Evolutionary conservation across 2,329 filamentous ascomycete species (phyloP).

Genomic region (Fusarium tuaranense): DNA sequence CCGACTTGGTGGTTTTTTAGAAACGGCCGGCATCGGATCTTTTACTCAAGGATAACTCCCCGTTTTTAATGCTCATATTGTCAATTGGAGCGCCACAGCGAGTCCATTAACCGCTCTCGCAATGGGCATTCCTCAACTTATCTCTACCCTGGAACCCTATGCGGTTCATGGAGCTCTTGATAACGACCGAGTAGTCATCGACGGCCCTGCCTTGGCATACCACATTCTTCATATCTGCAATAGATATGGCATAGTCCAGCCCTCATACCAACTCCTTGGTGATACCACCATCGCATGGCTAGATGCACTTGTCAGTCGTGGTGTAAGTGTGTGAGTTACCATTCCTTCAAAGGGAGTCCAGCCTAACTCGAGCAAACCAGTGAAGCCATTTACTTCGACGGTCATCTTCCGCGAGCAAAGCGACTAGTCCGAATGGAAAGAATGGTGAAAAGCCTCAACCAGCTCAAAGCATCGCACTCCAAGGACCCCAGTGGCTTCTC

Average conservation of each 20-base stretch:
- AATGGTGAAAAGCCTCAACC: constrained; percentile 66
- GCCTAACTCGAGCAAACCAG: constrained; percentile 30
- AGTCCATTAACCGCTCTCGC: neutral
- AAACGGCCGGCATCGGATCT: neutral
- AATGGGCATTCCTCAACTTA: constrained; percentile 73
- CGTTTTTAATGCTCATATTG: neutral
- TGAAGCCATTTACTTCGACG: constrained; percentile 85
- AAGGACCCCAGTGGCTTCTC: constrained; percentile 45
- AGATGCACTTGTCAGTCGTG: constrained; percentile 63
- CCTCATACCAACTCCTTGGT: constrained; percentile 74
- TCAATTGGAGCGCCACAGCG: neutral
- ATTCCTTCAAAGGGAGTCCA: neutral
- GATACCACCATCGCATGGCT: constrained; percentile 72
- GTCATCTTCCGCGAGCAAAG: constrained; percentile 78
- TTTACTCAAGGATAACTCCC: neutral
- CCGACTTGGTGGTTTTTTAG: neutral
- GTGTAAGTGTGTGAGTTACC: constrained; percentile 70
- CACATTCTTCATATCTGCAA: constrained; percentile 72
- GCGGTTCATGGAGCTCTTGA: constrained; percentile 57
- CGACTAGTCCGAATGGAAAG: constrained; percentile 70
- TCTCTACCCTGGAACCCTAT: constrained; percentile 64
- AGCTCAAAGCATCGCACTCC: constrained; percentile 62
- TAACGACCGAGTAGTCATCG: constrained; percentile 66
- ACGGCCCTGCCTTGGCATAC: constrained; percentile 84
- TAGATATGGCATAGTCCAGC: constrained; percentile 63